Percentiles rank a stretch among this genome's conserved stretches.
phyloP scores from a whole-genome alignment of 768 basidiomycete genomes.

The Pholiota microspora region DNA sequence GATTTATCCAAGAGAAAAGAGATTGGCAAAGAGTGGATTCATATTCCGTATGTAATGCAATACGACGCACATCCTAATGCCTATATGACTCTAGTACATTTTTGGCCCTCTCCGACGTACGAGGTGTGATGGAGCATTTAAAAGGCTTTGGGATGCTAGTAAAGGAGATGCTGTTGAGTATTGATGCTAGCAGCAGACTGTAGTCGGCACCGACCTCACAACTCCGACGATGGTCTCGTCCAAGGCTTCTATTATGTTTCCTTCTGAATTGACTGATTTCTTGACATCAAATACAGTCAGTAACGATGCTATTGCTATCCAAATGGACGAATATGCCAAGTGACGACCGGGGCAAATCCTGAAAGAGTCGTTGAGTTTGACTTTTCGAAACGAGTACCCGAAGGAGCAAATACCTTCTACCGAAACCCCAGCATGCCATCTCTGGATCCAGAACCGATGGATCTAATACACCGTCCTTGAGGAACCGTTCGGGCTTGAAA shows the following conservation, averaged over 20 bases:
- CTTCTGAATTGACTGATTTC: conserved; percentile 29
- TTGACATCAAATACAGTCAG: conserved; percentile 26
- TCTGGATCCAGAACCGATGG: neutral
- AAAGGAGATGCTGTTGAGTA: no score
- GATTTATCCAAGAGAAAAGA: no score
- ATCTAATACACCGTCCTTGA: conserved; percentile 1
- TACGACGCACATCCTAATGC: no score
- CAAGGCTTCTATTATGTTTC: conserved; percentile 18
- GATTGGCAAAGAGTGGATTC: no score
- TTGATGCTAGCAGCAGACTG: no score
- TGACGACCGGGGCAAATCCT: conserved; percentile 37
- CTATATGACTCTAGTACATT: no score
- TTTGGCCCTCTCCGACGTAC: no score
- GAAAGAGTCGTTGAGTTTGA: no score
- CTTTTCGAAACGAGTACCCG: no score
- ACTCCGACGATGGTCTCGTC: neutral
- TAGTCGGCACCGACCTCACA: neutral
- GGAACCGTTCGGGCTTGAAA: conserved; percentile 2
- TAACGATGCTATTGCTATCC: conserved; percentile 29
- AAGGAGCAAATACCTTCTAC: neutral
- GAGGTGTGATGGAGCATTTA: no score
- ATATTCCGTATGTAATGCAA: no score
- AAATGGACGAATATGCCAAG: conserved; percentile 27
- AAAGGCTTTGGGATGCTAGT: no score
- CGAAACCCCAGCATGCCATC: neutral